Evolutionary conservation across 306 rosid species (phyloP), one percentile per base, ranked within the genome.

Genomic region (Mimosa pudica): DNA sequence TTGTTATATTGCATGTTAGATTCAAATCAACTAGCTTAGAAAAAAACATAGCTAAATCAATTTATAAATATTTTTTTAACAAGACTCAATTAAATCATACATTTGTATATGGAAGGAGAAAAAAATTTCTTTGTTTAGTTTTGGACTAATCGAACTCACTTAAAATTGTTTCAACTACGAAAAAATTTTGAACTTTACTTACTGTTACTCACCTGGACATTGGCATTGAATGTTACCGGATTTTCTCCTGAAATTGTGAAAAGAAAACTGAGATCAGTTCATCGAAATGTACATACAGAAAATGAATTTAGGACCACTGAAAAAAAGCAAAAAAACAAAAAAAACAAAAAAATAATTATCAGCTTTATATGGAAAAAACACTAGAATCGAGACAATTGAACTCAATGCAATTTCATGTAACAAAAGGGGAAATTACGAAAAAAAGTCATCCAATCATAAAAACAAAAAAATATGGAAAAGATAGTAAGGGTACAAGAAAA

Each of bases 201-300:
- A 51, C 7, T 18, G 10, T 60, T 33, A 55, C 11, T 75, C 86
- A 92, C 97, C 94, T 83, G 85, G 10, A 77, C 95, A 63, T 90
- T 77, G 13, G 45, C 95, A 71, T 90, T 77, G 13, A 38, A 90
- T 80, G 74, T 63, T 1, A 83, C 74, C 73, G 87, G 18, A 77
- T 63, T 82, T 35, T 74, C 72, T 46, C 76, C 92, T 92, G 90
- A 84, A 78, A 47, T 48, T 45, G 49, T 16, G 16, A 30, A 5
- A 38, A 33, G 49, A 6, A 42, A 48, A 6, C 7, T 67, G 72
- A 63, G 20, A 10, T 64, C 45, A 64, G 70, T 14, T 38, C 33
- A 36, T 38, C 14, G 38, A 30, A n/a, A 45, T 47, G 71, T 2
- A 44, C 8, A 32, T 14, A 13, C 36, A 13, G 45, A 24, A 14